A percentile compares a stretch with the other conserved stretches of the same genome.
phyloP scores from a whole-genome alignment of 2,329 filamentous ascomycete genomes.

The Sarocladium strictum region DNA sequence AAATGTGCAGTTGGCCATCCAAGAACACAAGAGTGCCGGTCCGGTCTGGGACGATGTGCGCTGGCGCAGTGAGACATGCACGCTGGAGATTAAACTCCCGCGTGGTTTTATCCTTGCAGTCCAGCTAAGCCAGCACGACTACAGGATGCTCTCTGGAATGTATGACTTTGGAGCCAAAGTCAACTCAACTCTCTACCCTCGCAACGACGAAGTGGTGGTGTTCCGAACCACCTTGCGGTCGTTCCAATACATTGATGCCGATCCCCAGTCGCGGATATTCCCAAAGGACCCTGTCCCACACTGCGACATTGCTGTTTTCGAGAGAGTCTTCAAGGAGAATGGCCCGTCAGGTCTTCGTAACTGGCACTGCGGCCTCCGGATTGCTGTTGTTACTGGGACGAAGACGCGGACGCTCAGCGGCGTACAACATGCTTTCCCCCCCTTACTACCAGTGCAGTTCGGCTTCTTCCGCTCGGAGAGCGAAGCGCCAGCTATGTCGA shows the following conservation, averaged over 20 bases:
- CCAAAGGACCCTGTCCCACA: slow-evolving; percentile 66
- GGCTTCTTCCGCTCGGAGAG: slow-evolving; percentile 69
- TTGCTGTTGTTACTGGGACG: slow-evolving; percentile 72
- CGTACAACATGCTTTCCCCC: slow-evolving; percentile 63
- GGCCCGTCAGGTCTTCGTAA: slow-evolving; percentile 67
- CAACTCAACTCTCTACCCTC: slow-evolving; percentile 62
- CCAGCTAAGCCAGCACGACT: slow-evolving; percentile 70
- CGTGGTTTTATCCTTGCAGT: slow-evolving; percentile 69
- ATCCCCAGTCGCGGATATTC: slow-evolving; percentile 64
- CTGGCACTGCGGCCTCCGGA: slow-evolving; percentile 72
- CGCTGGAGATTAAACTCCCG: slow-evolving; percentile 64
- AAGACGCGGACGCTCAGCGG: slow-evolving; percentile 72
- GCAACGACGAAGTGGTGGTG: slow-evolving; percentile 62
- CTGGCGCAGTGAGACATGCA: slow-evolving; percentile 65
- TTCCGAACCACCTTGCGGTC: slow-evolving; percentile 65
- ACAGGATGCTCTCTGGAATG: slow-evolving; percentile 72
- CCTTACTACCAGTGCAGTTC: slow-evolving; percentile 66
- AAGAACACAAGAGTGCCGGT: slow-evolving; percentile 59
- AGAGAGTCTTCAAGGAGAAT: slow-evolving; percentile 60
- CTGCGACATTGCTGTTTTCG: slow-evolving; percentile 72
- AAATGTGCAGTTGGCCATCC: slow-evolving; percentile 68
- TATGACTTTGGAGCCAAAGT: slow-evolving; percentile 79
- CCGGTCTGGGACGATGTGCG: slow-evolving; percentile 76
- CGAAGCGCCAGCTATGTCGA: slow-evolving; percentile 60
- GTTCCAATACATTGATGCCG: slow-evolving; percentile 76